Base-by-base conservation (phyloP, 1,284 basidiomycete genomes). In the Malassezia furfur region DNA sequence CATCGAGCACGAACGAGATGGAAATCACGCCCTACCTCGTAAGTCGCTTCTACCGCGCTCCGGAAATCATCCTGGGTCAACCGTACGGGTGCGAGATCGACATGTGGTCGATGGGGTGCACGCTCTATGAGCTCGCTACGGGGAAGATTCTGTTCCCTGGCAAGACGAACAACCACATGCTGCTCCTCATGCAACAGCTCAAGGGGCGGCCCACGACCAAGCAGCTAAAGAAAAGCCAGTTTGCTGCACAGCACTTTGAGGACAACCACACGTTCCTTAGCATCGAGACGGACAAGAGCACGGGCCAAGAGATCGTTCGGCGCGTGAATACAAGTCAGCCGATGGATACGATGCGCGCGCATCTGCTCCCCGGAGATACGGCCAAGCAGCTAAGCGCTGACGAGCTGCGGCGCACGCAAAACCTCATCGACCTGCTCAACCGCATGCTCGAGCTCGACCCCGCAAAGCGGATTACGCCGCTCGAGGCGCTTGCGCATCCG, bases 11-110 rank as follows among this genome's bases (percentile, higher is more conserved):
- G 0, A 85, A 85, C 19, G 91, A 96, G 76, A 90, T 89, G 76
- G 94, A 96, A 43, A 91, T 98, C 64, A 96, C 94, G 1, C 94
- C 94, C 2, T 98, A 98, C 76, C 84, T 99, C 53, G 94, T 98
- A 54, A 91, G 88, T 63, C 81, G 94, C 41, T 99, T 98, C 78
- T 99, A 99, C 74, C 87, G 94, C 45, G 93, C 94, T 1, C 94
- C 94, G 1, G 94, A 98, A 78, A 96, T 99, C 74, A 98, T 98
- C 68, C 83, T 99, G 49, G 94, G 94, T 15, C 83, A 88, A 38
- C 88, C 91, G 0, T 96, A 96, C 70, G 94, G 96, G 76, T 85
- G 87, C 11, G 81, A 91, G 0, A 82, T 99, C 36, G 94, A 98
- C 72, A 83, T 94, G 40, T 98, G 94, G 94, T 94, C 91, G 1